Evolutionary conservation across 768 basidiomycete genomes (phyloP).

Genomic region (Leccinum longicurvipes): DNA sequence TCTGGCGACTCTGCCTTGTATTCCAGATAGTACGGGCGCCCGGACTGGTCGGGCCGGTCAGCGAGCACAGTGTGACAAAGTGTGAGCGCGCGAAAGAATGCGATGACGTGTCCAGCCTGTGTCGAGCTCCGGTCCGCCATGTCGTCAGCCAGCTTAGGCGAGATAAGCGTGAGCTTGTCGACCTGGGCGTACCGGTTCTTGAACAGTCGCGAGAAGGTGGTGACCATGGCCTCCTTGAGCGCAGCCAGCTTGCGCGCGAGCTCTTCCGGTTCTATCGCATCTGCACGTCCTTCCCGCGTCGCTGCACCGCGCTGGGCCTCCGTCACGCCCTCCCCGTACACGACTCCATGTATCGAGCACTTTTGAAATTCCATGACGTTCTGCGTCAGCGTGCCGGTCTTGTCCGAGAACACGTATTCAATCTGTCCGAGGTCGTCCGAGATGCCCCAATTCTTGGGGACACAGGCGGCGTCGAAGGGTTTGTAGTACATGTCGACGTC

Average conservation of each 20-base stretch:
- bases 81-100: slow-evolving; percentile 94
- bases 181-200: slow-evolving; percentile 83
- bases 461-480: slow-evolving; percentile 80
- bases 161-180: slow-evolving; percentile 83
- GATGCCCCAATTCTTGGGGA: slow-evolving; percentile 98
- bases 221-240: slow-evolving; percentile 76
- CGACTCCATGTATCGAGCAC: slow-evolving; percentile 79
- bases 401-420: slow-evolving; percentile 92
- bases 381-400: slow-evolving; percentile 96
- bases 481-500: slow-evolving; percentile 96
- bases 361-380: slow-evolving; percentile 99
- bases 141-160: slow-evolving; percentile 80
- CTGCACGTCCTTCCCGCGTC: slow-evolving; percentile 70
- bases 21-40: slow-evolving; percentile 60
- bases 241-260: slow-evolving; percentile 59
- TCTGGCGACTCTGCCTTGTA: slow-evolving; percentile 98
- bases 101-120: slow-evolving; percentile 65
- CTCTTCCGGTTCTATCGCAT: slow-evolving; percentile 66
- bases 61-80: slow-evolving; percentile 90
- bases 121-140: slow-evolving; percentile 57
- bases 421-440: slow-evolving; percentile 98
- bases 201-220: slow-evolving; percentile 70
- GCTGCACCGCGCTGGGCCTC: slow-evolving; percentile 94
- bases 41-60: slow-evolving; percentile 63
- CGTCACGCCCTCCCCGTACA: slow-evolving; percentile 92